Base-by-base conservation (phyloP, 768 basidiomycete genomes). In the Gloeopeniophorella convolvens region DNA sequence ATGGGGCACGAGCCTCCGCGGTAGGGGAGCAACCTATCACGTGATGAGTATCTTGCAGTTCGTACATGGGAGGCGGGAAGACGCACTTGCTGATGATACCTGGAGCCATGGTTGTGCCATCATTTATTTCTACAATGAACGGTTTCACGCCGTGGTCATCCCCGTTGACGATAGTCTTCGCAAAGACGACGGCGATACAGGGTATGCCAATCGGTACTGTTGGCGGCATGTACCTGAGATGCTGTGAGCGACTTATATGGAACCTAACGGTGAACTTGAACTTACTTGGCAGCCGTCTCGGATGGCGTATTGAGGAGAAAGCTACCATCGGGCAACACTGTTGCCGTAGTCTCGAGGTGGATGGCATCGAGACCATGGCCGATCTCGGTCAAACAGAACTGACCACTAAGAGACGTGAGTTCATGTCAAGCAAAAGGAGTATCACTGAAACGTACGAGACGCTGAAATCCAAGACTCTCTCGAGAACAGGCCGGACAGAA, bases 351-450 rank as follows among this genome's bases (percentile, higher is more conserved):
- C 55, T 75, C 73, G 12, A 75, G 42, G 57, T 73, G 66, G 15
- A 63, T 43, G 13, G 64, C 68, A 45, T 76, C 72, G 3, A 76
- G 61, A n/a, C 75, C 75, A 42, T 75, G 75, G 0, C 69, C 73
- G 7, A 73, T 49, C 56, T 76, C 75, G 1, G 74, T 75, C 33
- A 77, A 54, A 42, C 67, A 68, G 52, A 63, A 75, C 46, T 72
- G 72, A 1, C 71, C 74, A 0, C 33, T 72, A 26, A 3, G 3
- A 39, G 28, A 27, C 33, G 50, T 28, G 24, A 24, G 32, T 5
- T 4, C 8, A 18, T 24, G n/a, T 15, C 3, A 7, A 8, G 1
- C 7, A 26, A 41, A 27, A n/a, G 28, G 30, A 11, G n/a, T n/a
- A 9, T 28, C 4, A 43, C 13, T 26, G 39, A 13, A 42, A 60